phyloP scores from a whole-genome alignment of 2,329 filamentous ascomycete genomes.

The Graphilbum sp. region DNA sequence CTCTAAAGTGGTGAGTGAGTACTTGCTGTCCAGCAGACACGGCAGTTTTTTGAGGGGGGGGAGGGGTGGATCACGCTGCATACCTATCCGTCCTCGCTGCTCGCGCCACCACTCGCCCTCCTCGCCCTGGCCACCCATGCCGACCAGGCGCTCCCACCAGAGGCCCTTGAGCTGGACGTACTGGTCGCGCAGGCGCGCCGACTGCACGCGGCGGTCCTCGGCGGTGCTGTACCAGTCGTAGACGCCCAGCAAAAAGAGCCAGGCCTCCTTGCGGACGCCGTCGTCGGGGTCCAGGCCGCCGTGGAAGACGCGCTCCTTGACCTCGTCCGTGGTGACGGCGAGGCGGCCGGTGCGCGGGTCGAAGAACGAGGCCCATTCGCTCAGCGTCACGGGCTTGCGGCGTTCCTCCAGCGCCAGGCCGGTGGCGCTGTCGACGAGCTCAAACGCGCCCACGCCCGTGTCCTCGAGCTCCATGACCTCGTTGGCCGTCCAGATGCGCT shows the following conservation, averaged over 20 bases:
- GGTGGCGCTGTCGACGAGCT: slow-evolving; percentile 64
- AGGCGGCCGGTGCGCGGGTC: slow-evolving; percentile 58
- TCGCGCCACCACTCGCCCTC: slow-evolving; percentile 94
- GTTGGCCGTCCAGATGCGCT: slow-evolving; percentile 81
- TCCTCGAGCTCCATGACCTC: slow-evolving; percentile 91
- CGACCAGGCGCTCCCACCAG: slow-evolving; percentile 91
- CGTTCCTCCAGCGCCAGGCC: slow-evolving; percentile 60
- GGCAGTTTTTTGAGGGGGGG: too few species aligned
- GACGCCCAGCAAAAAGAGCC: slow-evolving; percentile 84
- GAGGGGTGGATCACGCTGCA: slow-evolving; percentile 22
- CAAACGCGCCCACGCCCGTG: slow-evolving; percentile 89
- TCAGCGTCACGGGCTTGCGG: slow-evolving; percentile 58
- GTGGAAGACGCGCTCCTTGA: slow-evolving; percentile 95
- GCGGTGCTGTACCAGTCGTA: slow-evolving; percentile 83
- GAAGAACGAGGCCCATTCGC: slow-evolving; percentile 89
- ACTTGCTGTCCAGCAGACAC: neutral
- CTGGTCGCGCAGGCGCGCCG: slow-evolving; percentile 77
- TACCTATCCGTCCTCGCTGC: slow-evolving; percentile 85
- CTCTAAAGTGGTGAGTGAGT: slow-evolving; percentile 36
- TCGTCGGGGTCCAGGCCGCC: slow-evolving; percentile 80
- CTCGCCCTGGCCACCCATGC: slow-evolving; percentile 63
- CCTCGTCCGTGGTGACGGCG: slow-evolving; percentile 71
- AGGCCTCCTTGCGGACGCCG: slow-evolving; percentile 87
- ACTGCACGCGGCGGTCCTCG: slow-evolving; percentile 68
- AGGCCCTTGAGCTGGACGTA: slow-evolving; percentile 86